Conservation (phyloP, 768 basidiomycete species). For the Psilocybe azurescens region DNA sequence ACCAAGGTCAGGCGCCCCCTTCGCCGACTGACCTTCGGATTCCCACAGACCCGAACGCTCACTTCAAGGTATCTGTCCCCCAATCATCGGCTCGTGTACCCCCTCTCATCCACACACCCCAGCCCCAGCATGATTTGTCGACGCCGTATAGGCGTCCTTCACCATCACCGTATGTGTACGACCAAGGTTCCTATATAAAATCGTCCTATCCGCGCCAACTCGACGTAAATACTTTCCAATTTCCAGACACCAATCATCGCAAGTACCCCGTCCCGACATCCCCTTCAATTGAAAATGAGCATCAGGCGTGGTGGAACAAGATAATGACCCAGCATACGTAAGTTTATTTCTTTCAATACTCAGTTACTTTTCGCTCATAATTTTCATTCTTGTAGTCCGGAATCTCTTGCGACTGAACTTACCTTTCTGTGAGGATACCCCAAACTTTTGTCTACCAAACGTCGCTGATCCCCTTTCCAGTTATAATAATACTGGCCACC, state of each 20-base stretch:
- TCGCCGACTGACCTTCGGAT: constrained; percentile 36
- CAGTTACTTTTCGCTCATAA: not conserved
- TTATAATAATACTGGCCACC: constrained; percentile 65
- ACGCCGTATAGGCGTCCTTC: constrained; percentile 33
- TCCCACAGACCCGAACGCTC: constrained; percentile 28
- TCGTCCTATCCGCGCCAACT: constrained; percentile 43
- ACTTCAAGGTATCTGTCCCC: constrained; percentile 31
- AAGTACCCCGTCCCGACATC: constrained; percentile 41
- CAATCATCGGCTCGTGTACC: constrained; percentile 4
- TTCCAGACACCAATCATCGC: constrained; percentile 32
- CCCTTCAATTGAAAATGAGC: constrained; percentile 37
- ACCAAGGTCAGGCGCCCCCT: constrained; percentile 19
- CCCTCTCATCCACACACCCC: constrained; percentile 2
- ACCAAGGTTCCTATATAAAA: constrained; percentile 40
- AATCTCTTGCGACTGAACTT: constrained; percentile 30
- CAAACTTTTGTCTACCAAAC: not conserved
- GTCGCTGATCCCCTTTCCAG: constrained; percentile 37
- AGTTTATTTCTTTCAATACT: constrained; percentile 17
- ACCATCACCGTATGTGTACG: constrained; percentile 36
- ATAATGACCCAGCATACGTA: constrained; percentile 44
- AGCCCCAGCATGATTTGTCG: constrained; percentile 36
- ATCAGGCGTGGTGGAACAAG: constrained; percentile 48
- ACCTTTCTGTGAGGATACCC: constrained; percentile 31
- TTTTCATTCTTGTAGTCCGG: constrained; percentile 12
- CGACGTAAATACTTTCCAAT: constrained; percentile 41